phyloP scores from a whole-genome alignment of 306 rosid species.

The Cucurbita pepo region DNA sequence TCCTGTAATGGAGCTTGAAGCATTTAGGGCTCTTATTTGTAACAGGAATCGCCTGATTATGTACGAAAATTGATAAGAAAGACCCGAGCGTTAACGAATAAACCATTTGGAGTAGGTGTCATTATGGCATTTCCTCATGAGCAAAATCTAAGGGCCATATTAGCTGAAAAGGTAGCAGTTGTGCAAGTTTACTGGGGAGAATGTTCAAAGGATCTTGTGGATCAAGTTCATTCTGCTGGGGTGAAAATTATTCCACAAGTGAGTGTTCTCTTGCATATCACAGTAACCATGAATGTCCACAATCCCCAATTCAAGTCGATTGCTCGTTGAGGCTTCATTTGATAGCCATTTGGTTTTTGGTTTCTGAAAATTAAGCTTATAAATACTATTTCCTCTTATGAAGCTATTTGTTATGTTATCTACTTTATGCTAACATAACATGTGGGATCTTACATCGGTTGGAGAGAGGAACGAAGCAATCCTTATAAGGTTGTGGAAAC shows the following conservation, averaged over 20 bases:
- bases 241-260: conserved; percentile 76
- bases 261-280: conserved; percentile 10
- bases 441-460: too few species aligned
- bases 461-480: too few species aligned
- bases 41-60: conserved; percentile 55
- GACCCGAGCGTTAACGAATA: conserved; percentile 53
- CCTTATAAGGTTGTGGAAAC: too few species aligned
- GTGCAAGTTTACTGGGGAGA: conserved; percentile 79
- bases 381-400: too few species aligned
- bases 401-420: too few species aligned
- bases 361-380: too few species aligned
- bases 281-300: background rate
- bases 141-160: conserved; percentile 50
- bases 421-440: too few species aligned
- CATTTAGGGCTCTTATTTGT: conserved; percentile 2
- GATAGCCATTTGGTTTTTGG: too few species aligned
- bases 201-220: conserved; percentile 43
- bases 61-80: conserved; percentile 46
- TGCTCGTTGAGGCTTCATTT: too few species aligned
- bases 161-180: conserved; percentile 65
- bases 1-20: background rate
- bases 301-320: background rate
- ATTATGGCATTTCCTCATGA: conserved; percentile 69
- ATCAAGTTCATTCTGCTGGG: conserved; percentile 56
- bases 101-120: conserved; percentile 69